These are phyloP conservation scores for Epichloe amarillans DNA, from an alignment of 2,329 filamentous ascomycete genomes.

Conservation along the genomic window DNA sequence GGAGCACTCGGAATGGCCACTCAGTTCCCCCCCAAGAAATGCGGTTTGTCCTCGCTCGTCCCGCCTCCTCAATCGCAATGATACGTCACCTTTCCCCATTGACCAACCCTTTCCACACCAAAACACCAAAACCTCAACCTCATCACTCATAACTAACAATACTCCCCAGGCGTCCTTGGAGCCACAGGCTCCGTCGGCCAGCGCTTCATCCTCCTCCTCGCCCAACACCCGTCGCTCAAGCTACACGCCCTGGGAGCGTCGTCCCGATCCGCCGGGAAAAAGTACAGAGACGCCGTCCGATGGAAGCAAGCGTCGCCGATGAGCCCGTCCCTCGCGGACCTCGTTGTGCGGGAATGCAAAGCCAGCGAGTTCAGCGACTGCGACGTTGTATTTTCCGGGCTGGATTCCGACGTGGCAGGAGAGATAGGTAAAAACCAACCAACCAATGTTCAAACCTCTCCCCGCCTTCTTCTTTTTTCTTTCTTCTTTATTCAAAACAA, in stretches of 20 bases:
- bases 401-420: conserved; percentile 86
- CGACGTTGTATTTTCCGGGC: conserved; percentile 83
- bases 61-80: neutral
- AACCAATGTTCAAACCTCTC: no score
- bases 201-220: conserved; percentile 85
- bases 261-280: conserved; percentile 78
- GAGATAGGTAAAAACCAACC: conserved; percentile 53
- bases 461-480: neutral
- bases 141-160: neutral
- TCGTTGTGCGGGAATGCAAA: conserved; percentile 76
- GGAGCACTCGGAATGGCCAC: conserved; percentile 15
- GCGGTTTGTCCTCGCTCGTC: conserved; percentile 29
- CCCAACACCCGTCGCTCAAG: conserved; percentile 73
- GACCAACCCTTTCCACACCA: neutral
- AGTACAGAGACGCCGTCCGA: conserved; percentile 82
- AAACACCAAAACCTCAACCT: no score
- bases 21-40: conserved; percentile 44
- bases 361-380: conserved; percentile 76
- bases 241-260: conserved; percentile 86
- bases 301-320: conserved; percentile 91
- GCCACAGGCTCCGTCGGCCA: conserved; percentile 91
- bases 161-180: conserved; percentile 56
- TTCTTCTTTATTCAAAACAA: neutral
- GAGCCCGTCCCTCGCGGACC: conserved; percentile 55
- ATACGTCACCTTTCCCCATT: conserved; percentile 4